These are phyloP conservation scores for Phyllosticta citrichinensis DNA, from an alignment of 2,329 filamentous ascomycete species.

Conservation along the genomic window DNA sequence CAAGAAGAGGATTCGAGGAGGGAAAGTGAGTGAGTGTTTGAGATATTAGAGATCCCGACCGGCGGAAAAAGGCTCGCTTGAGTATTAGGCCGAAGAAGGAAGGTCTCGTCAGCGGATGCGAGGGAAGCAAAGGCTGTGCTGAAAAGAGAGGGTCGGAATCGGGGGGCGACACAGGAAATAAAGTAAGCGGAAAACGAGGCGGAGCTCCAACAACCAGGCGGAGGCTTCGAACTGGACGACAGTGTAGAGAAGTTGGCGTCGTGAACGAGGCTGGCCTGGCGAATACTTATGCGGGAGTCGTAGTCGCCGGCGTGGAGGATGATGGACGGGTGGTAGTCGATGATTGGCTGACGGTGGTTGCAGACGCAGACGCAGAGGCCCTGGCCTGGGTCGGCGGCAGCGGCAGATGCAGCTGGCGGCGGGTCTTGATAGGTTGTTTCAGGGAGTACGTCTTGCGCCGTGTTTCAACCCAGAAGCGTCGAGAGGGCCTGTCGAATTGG, in stretches of 20 bases:
- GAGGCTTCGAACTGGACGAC: constrained; percentile 3
- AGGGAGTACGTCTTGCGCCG: constrained; percentile 1
- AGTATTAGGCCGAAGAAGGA: neutral
- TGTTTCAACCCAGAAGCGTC: constrained; percentile 7
- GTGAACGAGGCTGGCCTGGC: neutral
- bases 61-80: constrained; percentile 7
- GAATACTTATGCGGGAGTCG: constrained; percentile 4
- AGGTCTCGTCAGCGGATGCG: neutral
- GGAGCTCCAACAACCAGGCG: constrained; percentile 11
- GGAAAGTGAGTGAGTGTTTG: neutral
- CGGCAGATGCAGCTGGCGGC: neutral
- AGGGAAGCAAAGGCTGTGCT: constrained; percentile 4
- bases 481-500: neutral
- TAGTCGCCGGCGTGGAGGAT: constrained; percentile 1
- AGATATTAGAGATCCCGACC: constrained; percentile 7
- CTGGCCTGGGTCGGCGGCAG: constrained; percentile 5
- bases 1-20: neutral
- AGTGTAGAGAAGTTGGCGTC: neutral
- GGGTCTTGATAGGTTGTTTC: constrained; percentile 9
- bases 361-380: too few species aligned
- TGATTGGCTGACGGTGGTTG: constrained; percentile 1
- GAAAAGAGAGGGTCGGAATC: neutral
- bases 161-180: neutral
- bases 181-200: constrained; percentile 3
- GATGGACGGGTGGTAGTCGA: neutral